Evolutionary conservation across 768 basidiomycete genomes (phyloP), one percentile per base, ranked within the genome.

Genomic region (Lentinula boryana): DNA sequence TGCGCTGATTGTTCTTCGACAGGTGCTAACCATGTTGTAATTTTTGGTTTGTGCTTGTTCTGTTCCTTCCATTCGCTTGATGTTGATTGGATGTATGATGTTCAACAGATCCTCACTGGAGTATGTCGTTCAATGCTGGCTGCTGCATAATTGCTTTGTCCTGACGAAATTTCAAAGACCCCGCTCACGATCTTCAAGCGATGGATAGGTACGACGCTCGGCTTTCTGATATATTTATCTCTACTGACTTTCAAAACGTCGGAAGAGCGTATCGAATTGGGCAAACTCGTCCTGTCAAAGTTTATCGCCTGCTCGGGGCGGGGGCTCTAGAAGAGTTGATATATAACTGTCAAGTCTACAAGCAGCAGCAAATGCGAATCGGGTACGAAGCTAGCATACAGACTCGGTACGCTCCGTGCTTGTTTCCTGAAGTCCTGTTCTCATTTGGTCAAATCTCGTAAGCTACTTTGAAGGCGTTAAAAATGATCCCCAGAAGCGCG

Each of bases 311-410:
- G 6, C 77, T 96, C 15, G 92, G 89, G 0, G 91, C 92, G 3
- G 93, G 94, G 2, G 91, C 91, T 6, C 79, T 95, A 12, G 93
- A 95, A 67, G 93, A 95, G 69, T 73, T 93, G 46, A 92, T 94
- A 18, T 94, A 94, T 66, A 89, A 89, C 0, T 84, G 93, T 12
- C 93, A 95, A 68, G 83, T 96, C 21, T 95, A 95, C 74, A 95
- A 95, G 69, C 92, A 94, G 64, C 94, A 95, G 68, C 90, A 93
- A 68, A 93, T 93, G 90, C 84, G 85, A n/a, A 92, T 93, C 50
- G 93, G 85, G 0, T 95, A 95, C 69, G 83, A 89, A 63, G 89
- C 88, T 1, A 91, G 89, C 65, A 76, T 91, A 8, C 92, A 94
- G 67, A 93, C 92, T 0, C 81, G 91, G 87, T 87, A 67, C 44